Evolutionary conservation across 2,329 filamentous ascomycete species (phyloP), one percentile per base, ranked within the genome.

Genomic region (Colletotrichum spinosum): DNA sequence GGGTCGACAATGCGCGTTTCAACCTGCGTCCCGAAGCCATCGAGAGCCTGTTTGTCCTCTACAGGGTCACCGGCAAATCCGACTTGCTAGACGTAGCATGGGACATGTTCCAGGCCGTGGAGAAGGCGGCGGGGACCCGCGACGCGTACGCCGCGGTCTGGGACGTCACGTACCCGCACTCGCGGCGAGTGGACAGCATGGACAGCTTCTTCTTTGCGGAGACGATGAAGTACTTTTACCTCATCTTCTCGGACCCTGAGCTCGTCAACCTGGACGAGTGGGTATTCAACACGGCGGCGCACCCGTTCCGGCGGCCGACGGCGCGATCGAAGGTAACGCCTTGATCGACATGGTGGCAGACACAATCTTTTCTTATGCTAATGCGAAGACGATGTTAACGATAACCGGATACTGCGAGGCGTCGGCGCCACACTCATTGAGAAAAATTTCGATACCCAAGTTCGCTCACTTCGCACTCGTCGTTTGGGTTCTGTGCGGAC

Each of bases 151-250:
- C 84, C 3, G 78, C 81, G 0, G 79, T 86, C 8, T 67, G 75
- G 49, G 82, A 84, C 39, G 81, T 86, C 61, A 90, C 86, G 68
- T 65, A 67, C 7, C 77, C 75, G 0, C 73, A 70, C 44, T 80
- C 77, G 33, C 86, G 86, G 61, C 83, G 72, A 78, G 61, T 57
- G n/a, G 65, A 72, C 65, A 70, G 72, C 6, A 17, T 56, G 12
- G 84, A 92, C 79, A 90, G 86, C 67, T 92, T 92, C 71, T 93
- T 90, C 88, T 79, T 90, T 70, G 88, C 88, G 0, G 90, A 93
- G 79, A 93, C 90, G 13, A 76, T 93, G 66, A 93, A 92, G 76
- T 93, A 93, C 69, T 92, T 92, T 65, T 93, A 90, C 70, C 75
- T 93, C 57, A 84, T 92, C 42, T 93, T 92, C 70, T 87, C 86